Conservation (phyloP, 2,329 filamentous ascomycete genomes). For the Diaporthe caulivora region DNA sequence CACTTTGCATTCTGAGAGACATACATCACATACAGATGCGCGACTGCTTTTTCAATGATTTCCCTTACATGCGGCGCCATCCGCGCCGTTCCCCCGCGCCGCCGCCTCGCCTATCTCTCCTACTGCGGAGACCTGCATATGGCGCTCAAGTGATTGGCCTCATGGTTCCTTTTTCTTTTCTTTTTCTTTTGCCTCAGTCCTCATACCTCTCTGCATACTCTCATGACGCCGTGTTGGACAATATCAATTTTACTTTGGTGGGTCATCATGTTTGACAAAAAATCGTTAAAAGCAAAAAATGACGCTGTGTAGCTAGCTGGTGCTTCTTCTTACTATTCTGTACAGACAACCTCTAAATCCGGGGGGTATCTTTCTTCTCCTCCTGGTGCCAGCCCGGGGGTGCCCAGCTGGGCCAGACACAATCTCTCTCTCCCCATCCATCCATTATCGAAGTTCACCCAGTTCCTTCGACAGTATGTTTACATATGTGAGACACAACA, state of each 20-base stretch:
- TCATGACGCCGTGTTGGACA: background rate
- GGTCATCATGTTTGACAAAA: constrained; percentile 9
- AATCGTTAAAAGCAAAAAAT: constrained; percentile 34
- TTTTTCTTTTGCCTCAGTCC: background rate
- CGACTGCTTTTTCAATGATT: constrained; percentile 24
- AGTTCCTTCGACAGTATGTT: constrained; percentile 41
- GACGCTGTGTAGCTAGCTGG: constrained; percentile 44
- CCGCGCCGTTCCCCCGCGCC: background rate
- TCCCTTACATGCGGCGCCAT: constrained; percentile 31
- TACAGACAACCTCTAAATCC: constrained; percentile 46
- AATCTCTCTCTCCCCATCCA: constrained; percentile 27
- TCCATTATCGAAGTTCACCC: constrained; percentile 33
- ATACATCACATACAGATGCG: constrained; percentile 12
- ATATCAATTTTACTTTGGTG: too few species aligned
- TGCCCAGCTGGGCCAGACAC: constrained; percentile 42
- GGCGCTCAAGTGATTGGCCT: constrained; percentile 17
- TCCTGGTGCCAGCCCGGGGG: constrained; percentile 48
- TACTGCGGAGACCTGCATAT: constrained; percentile 23
- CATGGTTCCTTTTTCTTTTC: background rate
- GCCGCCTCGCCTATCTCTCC: constrained; percentile 19
- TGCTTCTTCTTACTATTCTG: constrained; percentile 41
- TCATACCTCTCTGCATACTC: background rate
- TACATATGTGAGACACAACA: constrained; percentile 42
- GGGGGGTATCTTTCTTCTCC: constrained; percentile 49
- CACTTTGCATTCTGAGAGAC: constrained; percentile 18